phyloP scores from a whole-genome alignment of 352 stramenopile genomes.

The Globisporangium spinosum region DNA sequence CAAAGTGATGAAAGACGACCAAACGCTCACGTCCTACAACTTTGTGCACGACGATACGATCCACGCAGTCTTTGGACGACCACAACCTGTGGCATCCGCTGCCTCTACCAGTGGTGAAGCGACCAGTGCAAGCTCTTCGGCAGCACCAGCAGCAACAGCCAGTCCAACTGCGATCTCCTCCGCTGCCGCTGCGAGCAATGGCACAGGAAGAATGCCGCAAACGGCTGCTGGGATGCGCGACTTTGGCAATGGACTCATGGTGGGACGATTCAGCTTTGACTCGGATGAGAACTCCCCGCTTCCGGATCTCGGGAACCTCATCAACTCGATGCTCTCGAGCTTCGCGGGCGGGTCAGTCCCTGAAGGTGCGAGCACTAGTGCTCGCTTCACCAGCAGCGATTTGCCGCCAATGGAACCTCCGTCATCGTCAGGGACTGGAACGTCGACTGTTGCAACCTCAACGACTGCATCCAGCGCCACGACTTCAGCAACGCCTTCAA shows the following conservation, averaged over 20 bases:
- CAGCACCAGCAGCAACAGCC: background rate
- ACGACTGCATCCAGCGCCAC: background rate
- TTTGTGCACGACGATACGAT: conserved; percentile 40
- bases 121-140: background rate
- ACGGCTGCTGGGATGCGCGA: conserved; percentile 2
- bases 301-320: conserved; percentile 14
- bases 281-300: conserved; percentile 8
- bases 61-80: conserved; percentile 32
- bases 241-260: conserved; percentile 16
- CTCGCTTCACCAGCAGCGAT: conserved; percentile 1
- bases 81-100: background rate
- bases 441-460: background rate
- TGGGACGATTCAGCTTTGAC: conserved; percentile 20
- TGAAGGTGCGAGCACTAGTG: conserved; percentile 8
- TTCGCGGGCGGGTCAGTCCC: conserved; percentile 9
- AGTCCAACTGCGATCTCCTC: background rate
- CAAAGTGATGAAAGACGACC: conserved; percentile 43
- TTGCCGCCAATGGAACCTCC: background rate
- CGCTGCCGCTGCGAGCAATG: background rate
- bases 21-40: conserved; percentile 26
- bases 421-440: background rate
- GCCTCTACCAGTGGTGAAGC: background rate
- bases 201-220: background rate
- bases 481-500: background rate
- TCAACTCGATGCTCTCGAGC: conserved; percentile 21